Evolutionary conservation across 495 filamentous ascomycete genomes (phyloP), one percentile per base, ranked within the genome.

Genomic region (Penicillium riverlandense): DNA sequence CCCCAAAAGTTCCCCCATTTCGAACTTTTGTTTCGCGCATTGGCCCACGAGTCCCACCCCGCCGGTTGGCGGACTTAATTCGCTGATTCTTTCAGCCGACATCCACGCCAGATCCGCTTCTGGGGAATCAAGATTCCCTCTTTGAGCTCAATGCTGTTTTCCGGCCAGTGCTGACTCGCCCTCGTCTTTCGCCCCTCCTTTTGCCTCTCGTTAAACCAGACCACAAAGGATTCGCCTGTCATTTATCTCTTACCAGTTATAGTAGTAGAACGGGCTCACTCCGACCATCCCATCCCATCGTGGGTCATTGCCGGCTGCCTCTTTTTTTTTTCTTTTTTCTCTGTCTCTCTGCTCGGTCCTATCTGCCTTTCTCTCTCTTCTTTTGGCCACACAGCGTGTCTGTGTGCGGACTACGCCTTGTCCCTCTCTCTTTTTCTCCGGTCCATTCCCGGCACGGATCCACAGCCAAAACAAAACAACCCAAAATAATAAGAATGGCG

Each of bases 401-500:
- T 34, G 9, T 34, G 32, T 34, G 32, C 32, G 32, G 32, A 3
- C 6, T 3, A 34, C 8, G 9, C 32, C 41, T 43, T 45, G 40
- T 47, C 13, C 13, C 27, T 44, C 43, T 40, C 48, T 47, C 35
- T 39, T 37, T 28, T 29, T 40, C 49, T 31, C 10, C 15, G 29
- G n/a, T 11, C 40, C 11, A 40, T 28, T 50, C 37, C 48, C 38
- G 46, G 40, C 40, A 38, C 40, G 40, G 41, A 13, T 37, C 8
- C 44, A 35, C 30, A 35, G 31, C 29, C 39, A 36, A 29, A 38
- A 38, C 36, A 31, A 31, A 43, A 13, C 31, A 38, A 48, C 32
- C 33, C 37, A 35, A 34, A 49, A 35, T n/a, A 45, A 4, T 22
- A 22, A 62, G 41, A 48, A 71, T 72, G 69, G 65, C 67, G 56